Conservation (phyloP, 768 basidiomycete species). For the Lentinus tigrinus region DNA sequence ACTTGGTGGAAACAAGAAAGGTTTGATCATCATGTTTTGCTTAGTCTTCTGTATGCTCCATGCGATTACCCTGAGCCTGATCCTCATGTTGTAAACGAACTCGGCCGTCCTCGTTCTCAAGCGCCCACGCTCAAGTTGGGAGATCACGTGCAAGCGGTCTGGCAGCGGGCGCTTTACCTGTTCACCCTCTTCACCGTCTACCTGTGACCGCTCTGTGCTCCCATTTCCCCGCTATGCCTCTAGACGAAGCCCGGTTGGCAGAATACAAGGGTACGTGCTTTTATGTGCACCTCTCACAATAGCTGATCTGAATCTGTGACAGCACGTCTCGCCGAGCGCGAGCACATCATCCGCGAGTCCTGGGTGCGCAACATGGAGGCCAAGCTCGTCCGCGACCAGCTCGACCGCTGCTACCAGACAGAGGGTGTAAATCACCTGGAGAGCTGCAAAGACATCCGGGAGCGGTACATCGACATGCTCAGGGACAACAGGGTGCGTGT, state of each 20-base stretch:
- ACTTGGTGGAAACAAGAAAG: no score
- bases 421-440: slow-evolving; percentile 94
- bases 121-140: background rate
- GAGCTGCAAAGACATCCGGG: slow-evolving; percentile 82
- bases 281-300: background rate
- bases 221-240: slow-evolving; percentile 34
- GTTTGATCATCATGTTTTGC: no score
- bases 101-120: no score
- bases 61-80: no score
- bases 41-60: no score
- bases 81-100: no score
- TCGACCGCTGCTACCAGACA: slow-evolving; percentile 82
- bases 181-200: slow-evolving; percentile 6
- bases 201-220: background rate
- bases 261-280: slow-evolving; percentile 49
- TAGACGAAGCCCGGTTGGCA: slow-evolving; percentile 41
- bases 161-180: slow-evolving; percentile 11
- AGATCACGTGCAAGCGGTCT: slow-evolving; percentile 1
- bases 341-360: slow-evolving; percentile 80
- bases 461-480: slow-evolving; percentile 80
- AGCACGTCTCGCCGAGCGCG: slow-evolving; percentile 70
- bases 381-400: slow-evolving; percentile 82
- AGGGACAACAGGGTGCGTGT: slow-evolving; percentile 71
- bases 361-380: slow-evolving; percentile 96
- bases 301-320: background rate